Evolutionary conservation across 805 yeast genomes (phyloP).

Genomic region (Sugiyamaella mastotermitis): DNA sequence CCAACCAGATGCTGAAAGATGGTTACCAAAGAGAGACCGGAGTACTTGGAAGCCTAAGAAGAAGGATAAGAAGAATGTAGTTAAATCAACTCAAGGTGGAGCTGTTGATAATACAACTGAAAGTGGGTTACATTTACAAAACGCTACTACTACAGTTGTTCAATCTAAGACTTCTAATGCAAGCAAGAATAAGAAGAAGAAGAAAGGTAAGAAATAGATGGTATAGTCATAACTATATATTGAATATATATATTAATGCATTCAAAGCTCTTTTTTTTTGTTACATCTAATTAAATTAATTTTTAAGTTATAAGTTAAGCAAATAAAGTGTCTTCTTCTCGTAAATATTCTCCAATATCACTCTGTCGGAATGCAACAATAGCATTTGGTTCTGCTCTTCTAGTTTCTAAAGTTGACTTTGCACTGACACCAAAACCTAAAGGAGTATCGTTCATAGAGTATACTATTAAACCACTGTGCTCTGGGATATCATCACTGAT

Average conservation of each 20-base stretch:
- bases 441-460: slow-evolving; percentile 85
- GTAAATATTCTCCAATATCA: slow-evolving; percentile 94
- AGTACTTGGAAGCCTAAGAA: slow-evolving; percentile 75
- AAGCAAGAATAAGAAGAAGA: slow-evolving; percentile 27
- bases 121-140: slow-evolving; percentile 4
- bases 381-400: slow-evolving; percentile 85
- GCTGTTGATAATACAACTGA: slow-evolving; percentile 34
- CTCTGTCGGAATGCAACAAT: slow-evolving; percentile 96
- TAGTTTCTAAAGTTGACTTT: slow-evolving; percentile 81
- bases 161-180: slow-evolving; percentile 10
- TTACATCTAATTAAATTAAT: too few relatives aligned
- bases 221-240: too few relatives aligned
- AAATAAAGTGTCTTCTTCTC: slow-evolving; percentile 95
- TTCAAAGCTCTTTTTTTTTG: too few relatives aligned
- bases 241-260: too few relatives aligned
- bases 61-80: slow-evolving; percentile 45
- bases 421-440: slow-evolving; percentile 95
- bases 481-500: slow-evolving; percentile 98
- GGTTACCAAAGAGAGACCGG: slow-evolving; percentile 87
- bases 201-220: slow-evolving; percentile 30
- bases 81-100: slow-evolving; percentile 56
- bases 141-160: slow-evolving; percentile 10
- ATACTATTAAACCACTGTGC: slow-evolving; percentile 91
- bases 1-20: slow-evolving; percentile 66
- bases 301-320: too few relatives aligned